A percentile compares a stretch with the other conserved stretches of the same genome.
Evolutionary conservation across 768 basidiomycete species (phyloP).

Genomic region (Naematelia aurantialba): DNA sequence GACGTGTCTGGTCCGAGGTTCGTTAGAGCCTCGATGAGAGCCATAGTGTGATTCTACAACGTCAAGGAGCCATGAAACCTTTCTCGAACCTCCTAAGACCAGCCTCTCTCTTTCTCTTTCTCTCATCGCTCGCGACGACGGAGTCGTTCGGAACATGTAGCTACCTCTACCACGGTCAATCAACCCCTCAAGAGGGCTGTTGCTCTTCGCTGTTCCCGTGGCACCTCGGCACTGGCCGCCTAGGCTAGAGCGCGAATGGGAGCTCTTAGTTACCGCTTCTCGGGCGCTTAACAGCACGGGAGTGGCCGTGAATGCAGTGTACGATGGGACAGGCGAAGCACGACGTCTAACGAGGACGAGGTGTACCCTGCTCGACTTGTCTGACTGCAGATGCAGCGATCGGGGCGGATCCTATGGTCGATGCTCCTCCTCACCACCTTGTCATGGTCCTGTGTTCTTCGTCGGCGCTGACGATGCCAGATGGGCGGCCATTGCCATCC

Average conservation of each 20-base stretch:
- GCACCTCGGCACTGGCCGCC: conserved; percentile 36
- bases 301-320: conserved; percentile 35
- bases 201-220: conserved; percentile 36
- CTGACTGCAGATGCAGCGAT: conserved; percentile 75
- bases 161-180: conserved; percentile 36
- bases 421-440: conserved; percentile 36
- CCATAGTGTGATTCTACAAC: too few relatives aligned
- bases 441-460: neutral
- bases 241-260: conserved; percentile 36
- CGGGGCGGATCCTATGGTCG: conserved; percentile 60
- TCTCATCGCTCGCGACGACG: too few relatives aligned
- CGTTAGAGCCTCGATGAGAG: too few relatives aligned
- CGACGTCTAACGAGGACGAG: conserved; percentile 19
- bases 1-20: too few relatives aligned
- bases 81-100: too few relatives aligned
- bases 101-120: too few relatives aligned
- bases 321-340: conserved; percentile 25
- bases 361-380: conserved; percentile 33
- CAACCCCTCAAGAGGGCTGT: conserved; percentile 21
- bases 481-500: conserved; percentile 50
- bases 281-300: conserved; percentile 18
- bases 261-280: conserved; percentile 20
- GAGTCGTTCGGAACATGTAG: too few relatives aligned
- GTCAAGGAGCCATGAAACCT: too few relatives aligned
- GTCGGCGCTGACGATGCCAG: conserved; percentile 14